These are phyloP conservation scores for Aspergillus ochraceus DNA, from an alignment of 2,329 filamentous ascomycete genomes.

Conservation along the genomic window DNA sequence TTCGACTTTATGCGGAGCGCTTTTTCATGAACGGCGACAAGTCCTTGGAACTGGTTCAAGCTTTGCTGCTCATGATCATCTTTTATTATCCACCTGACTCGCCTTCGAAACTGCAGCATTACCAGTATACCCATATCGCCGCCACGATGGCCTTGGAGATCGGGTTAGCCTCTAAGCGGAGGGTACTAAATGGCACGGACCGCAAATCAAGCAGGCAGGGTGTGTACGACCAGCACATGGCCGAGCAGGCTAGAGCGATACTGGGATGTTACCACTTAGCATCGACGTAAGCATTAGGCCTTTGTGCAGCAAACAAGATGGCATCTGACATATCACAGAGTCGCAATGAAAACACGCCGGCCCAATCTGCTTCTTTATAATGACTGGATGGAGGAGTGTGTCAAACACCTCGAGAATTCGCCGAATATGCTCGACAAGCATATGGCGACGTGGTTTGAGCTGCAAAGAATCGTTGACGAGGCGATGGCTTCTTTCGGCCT, in stretches of 20 bases:
- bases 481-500: constrained; percentile 37
- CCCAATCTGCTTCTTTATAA: constrained; percentile 37
- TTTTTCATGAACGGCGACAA: constrained; percentile 53
- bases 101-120: constrained; percentile 51
- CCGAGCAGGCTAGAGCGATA: constrained; percentile 35
- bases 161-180: constrained; percentile 35
- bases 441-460: constrained; percentile 35
- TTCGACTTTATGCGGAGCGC: constrained; percentile 49
- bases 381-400: constrained; percentile 37
- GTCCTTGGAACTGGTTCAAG: constrained; percentile 53
- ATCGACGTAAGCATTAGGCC: constrained; percentile 25
- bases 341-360: constrained; percentile 39
- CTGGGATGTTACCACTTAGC: constrained; percentile 36
- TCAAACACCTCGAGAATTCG: constrained; percentile 30
- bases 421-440: constrained; percentile 32
- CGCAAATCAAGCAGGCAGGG: constrained; percentile 11
- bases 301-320: not conserved
- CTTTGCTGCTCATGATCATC: constrained; percentile 49
- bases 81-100: constrained; percentile 53
- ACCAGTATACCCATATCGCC: constrained; percentile 54
- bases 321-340: constrained; percentile 19
- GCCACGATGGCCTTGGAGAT: constrained; percentile 53
- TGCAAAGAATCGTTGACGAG: constrained; percentile 36
- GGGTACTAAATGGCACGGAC: constrained; percentile 21
- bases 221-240: constrained; percentile 30